These are phyloP conservation scores for Torulaspora gathmanii DNA, from an alignment of 805 yeast species.

Conservation along the genomic window DNA sequence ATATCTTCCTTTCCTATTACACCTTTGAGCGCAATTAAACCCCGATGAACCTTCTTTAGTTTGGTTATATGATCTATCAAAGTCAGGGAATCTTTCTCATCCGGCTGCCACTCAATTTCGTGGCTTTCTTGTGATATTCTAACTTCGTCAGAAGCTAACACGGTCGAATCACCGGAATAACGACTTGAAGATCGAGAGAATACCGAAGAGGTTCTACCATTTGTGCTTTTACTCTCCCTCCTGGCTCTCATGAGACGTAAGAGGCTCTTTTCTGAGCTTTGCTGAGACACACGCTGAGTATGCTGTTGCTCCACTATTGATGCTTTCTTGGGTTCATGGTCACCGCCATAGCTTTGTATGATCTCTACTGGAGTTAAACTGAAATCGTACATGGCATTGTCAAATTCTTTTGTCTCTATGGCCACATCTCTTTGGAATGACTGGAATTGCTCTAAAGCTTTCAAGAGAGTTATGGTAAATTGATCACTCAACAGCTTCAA, in stretches of 20 bases:
- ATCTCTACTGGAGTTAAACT: constrained; percentile 30
- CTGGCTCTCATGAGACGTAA: neutral
- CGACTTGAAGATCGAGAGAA: constrained; percentile 19
- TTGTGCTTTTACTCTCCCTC: constrained; percentile 1
- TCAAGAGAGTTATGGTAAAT: neutral
- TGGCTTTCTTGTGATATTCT: neutral
- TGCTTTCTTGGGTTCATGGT: neutral
- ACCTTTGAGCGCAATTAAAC: constrained; percentile 20
- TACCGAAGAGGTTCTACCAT: constrained; percentile 5
- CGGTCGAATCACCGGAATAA: constrained; percentile 17
- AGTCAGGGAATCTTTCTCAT: constrained; percentile 3
- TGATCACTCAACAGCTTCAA: neutral
- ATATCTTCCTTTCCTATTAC: constrained; percentile 19
- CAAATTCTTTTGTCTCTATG: constrained; percentile 20
- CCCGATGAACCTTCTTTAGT: constrained; percentile 22
- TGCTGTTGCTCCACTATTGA: neutral
- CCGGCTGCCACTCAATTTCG: neutral
- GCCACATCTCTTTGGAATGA: constrained; percentile 17
- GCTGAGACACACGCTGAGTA: neutral
- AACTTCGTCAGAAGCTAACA: neutral
- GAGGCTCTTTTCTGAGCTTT: neutral
- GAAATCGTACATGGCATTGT: constrained; percentile 21
- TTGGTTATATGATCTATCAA: constrained; percentile 23
- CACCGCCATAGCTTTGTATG: constrained; percentile 26
- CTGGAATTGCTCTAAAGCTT: constrained; percentile 11